Evolutionary conservation across 2,329 filamentous ascomycete genomes (phyloP), one percentile per base, ranked within the genome.

Genomic region (Triangularia setosa): DNA sequence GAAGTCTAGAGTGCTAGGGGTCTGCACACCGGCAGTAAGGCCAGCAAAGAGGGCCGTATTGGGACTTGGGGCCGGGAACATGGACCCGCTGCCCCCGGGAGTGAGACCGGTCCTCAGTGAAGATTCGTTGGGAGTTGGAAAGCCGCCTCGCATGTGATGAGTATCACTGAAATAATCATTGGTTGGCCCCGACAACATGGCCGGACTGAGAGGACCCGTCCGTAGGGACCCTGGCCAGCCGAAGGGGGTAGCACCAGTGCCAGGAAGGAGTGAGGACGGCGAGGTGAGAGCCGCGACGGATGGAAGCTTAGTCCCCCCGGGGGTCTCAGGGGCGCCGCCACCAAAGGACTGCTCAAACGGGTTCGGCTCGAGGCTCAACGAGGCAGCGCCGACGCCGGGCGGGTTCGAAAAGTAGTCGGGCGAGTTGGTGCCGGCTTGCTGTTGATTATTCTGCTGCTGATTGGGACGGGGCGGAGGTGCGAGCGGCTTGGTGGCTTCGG

Each of bases 271-370:
- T 23, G 92, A 87, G 55, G 92, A 92, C 6, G 95, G 94, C 56
- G 95, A 98, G 24, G 95, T 96, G 72, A 99, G 84, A 68, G 93
- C 86, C 56, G 93, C 93, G 70, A 98, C 93, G 16, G 93, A 91
- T 59, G 95, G 95, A 67, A 99, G 82, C 73, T 97, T 89, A 65
- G 87, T 88, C 69, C 86, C 90, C 70, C 92, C 91, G 16, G 94
- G 93, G 30, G 94, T 96, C 76, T 96, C 92, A 71, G 87, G 79
- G 57, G 82, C 85, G 24, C 83, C 79, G 62, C 80, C 80, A 67
- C 85, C 88, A 75, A 99, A 99, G 6, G 94, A 97, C 78, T 95
- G 92, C 76, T 98, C 95, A 73, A 99, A 98, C 8, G 95, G 94
- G 78, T 99, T 98, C 65, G 93, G 93, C 81, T 98, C 95, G 76